These are phyloP conservation scores for Rubia yunnanensis DNA, from an alignment of 257 asterid species.

Conservation along the genomic window DNA sequence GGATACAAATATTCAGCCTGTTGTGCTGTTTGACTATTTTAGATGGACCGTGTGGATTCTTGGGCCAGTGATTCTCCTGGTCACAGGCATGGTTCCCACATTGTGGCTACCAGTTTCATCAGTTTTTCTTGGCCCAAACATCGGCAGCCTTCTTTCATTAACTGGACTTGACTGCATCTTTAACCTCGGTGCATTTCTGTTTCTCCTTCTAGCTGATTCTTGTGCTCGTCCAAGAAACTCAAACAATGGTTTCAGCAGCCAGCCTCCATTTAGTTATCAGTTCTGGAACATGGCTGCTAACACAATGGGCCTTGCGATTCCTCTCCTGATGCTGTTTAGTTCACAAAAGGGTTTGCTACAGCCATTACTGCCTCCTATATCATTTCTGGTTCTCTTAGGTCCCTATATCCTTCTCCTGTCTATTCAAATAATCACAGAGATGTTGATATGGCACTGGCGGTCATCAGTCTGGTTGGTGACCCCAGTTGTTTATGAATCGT, in stretches of 20 bases:
- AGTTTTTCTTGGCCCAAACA: conserved; percentile 76
- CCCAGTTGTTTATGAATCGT: conserved; percentile 76
- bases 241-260: conserved; percentile 25
- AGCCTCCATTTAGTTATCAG: conserved; percentile 61
- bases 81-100: conserved; percentile 87
- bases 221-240: conserved; percentile 41
- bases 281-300: conserved; percentile 80
- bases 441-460: conserved; percentile 95
- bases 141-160: conserved; percentile 86
- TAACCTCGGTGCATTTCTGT: conserved; percentile 81
- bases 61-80: conserved; percentile 66
- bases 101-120: conserved; percentile 85
- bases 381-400: conserved; percentile 64
- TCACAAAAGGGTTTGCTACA: conserved; percentile 52
- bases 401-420: conserved; percentile 80
- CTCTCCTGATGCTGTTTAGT: conserved; percentile 33
- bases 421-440: conserved; percentile 74
- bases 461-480: conserved; percentile 94
- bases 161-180: conserved; percentile 94
- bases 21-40: conserved; percentile 27
- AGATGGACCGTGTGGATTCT: conserved; percentile 69
- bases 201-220: conserved; percentile 89
- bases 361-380: conserved; percentile 55
- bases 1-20: conserved; percentile 17
- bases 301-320: conserved; percentile 42